Conservation (phyloP, 2,329 filamentous ascomycete species). For the Talaromyces rugulosus region DNA sequence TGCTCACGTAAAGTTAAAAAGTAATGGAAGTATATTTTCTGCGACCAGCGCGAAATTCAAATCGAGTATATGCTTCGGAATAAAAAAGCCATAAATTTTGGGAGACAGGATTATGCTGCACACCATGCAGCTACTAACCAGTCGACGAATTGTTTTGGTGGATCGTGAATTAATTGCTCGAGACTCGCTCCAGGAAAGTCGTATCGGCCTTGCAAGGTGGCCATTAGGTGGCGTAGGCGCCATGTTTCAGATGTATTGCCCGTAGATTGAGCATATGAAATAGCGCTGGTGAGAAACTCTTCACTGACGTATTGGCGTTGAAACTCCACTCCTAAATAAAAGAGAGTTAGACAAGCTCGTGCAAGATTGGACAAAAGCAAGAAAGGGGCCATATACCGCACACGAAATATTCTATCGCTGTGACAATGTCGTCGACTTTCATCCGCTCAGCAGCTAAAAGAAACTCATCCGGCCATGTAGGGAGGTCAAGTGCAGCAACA, state of each 20-base stretch:
- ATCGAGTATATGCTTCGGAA: background rate
- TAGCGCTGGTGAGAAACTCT: slow-evolving; percentile 20
- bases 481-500: slow-evolving; percentile 60
- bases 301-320: slow-evolving; percentile 21
- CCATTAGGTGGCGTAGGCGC: slow-evolving; percentile 57
- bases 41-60: background rate
- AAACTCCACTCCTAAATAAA: slow-evolving; percentile 18
- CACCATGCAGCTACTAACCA: slow-evolving; percentile 53
- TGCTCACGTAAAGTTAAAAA: background rate
- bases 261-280: slow-evolving; percentile 27
- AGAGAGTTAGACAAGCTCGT: background rate
- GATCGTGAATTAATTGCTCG: slow-evolving; percentile 49
- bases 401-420: slow-evolving; percentile 47
- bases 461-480: slow-evolving; percentile 64
- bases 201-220: slow-evolving; percentile 65
- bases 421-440: slow-evolving; percentile 57
- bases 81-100: background rate
- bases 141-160: slow-evolving; percentile 49
- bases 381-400: slow-evolving; percentile 27
- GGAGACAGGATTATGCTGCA: background rate
- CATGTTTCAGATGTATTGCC: slow-evolving; percentile 33
- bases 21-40: background rate
- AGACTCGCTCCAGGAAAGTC: slow-evolving; percentile 60
- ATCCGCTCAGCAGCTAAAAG: slow-evolving; percentile 65
- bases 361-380: slow-evolving; percentile 13